Evolutionary conservation across 495 filamentous ascomycete species (phyloP).

Genomic region (Hypoxylon lenormandii): DNA sequence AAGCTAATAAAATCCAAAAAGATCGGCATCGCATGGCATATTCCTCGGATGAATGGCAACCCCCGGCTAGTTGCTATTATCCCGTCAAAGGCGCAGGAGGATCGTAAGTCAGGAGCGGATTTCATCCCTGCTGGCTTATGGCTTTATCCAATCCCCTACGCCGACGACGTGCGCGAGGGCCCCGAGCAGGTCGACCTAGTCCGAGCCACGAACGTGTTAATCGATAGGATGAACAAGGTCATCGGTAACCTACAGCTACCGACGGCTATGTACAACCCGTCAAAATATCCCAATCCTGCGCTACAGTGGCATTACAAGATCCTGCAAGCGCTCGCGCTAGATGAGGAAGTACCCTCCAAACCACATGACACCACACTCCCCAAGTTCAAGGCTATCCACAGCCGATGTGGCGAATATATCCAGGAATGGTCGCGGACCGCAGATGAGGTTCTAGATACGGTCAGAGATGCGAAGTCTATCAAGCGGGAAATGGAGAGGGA

Average conservation of each 20-base stretch:
- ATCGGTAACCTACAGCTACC: conserved; percentile 91
- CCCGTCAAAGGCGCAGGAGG: conserved; percentile 74
- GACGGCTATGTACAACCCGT: conserved; percentile 81
- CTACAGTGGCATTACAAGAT: conserved; percentile 99
- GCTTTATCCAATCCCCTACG: conserved; percentile 87
- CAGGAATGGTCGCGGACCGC: conserved; percentile 75
- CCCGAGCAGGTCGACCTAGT: conserved; percentile 66
- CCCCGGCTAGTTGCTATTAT: conserved; percentile 84
- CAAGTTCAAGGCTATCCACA: conserved; percentile 81
- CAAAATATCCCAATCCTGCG: conserved; percentile 90
- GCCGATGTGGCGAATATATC: conserved; percentile 82
- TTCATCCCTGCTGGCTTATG: conserved; percentile 86
- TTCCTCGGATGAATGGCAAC: conserved; percentile 80
- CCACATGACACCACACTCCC: conserved; percentile 87
- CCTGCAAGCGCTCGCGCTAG: conserved; percentile 88
- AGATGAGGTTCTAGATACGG: conserved; percentile 41
- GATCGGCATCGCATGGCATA: conserved; percentile 88
- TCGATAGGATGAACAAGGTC: conserved; percentile 82
- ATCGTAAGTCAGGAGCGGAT: conserved; percentile 71
- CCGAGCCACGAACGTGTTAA: conserved; percentile 74
- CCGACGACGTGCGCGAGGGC: conserved; percentile 85
- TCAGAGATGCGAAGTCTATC: conserved; percentile 49
- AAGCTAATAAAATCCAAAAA: conserved; percentile 83
- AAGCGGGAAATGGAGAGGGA: conserved; percentile 59
- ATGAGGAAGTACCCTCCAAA: conserved; percentile 86